Evolutionary conservation across 108 stramenopile species (phyloP).

Genomic region (Pseudonitzschia multiseries): DNA sequence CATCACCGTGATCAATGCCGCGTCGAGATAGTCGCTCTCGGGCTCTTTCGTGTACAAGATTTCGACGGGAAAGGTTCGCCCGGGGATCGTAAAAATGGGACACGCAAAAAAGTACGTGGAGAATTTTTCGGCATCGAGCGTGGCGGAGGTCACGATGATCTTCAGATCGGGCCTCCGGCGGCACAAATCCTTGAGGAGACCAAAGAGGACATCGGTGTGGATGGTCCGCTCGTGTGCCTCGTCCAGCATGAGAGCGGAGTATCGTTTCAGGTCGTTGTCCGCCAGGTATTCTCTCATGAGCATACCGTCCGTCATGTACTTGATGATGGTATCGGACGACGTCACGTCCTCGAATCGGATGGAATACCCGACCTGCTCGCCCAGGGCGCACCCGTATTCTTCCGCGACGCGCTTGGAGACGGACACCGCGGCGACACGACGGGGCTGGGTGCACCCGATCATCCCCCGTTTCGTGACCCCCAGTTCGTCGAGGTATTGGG

Average conservation of each 20-base stretch:
- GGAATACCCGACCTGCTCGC: slow-evolving; percentile 95
- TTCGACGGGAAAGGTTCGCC: slow-evolving; percentile 96
- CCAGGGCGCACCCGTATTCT: slow-evolving; percentile 94
- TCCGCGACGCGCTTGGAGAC: slow-evolving; percentile 99
- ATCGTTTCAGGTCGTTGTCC: slow-evolving; percentile 88
- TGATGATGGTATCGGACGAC: slow-evolving; percentile 88
- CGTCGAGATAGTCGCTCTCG: slow-evolving; percentile 96
- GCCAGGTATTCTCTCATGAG: slow-evolving; percentile 95
- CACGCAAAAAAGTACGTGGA: slow-evolving; percentile 93
- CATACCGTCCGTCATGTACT: slow-evolving; percentile 99
- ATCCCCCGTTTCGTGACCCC: slow-evolving; percentile 89
- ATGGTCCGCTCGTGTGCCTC: slow-evolving; percentile 99
- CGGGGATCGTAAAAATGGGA: slow-evolving; percentile 98
- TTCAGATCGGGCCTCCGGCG: slow-evolving; percentile 89
- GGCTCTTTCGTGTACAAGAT: slow-evolving; percentile 97
- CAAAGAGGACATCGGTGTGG: slow-evolving; percentile 98
- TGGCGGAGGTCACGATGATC: slow-evolving; percentile 95
- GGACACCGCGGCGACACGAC: slow-evolving; percentile 96
- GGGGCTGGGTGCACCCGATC: slow-evolving; percentile 98
- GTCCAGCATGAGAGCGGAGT: slow-evolving; percentile 90
- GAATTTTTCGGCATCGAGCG: slow-evolving; percentile 98
- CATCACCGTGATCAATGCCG: slow-evolving; percentile 95
- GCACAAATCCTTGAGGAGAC: slow-evolving; percentile 92
- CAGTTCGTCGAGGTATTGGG: slow-evolving; percentile 96
- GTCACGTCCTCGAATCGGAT: slow-evolving; percentile 99